Evolutionary conservation across 2,329 filamentous ascomycete species (phyloP).

Genomic region (Fusarium virguliforme): DNA sequence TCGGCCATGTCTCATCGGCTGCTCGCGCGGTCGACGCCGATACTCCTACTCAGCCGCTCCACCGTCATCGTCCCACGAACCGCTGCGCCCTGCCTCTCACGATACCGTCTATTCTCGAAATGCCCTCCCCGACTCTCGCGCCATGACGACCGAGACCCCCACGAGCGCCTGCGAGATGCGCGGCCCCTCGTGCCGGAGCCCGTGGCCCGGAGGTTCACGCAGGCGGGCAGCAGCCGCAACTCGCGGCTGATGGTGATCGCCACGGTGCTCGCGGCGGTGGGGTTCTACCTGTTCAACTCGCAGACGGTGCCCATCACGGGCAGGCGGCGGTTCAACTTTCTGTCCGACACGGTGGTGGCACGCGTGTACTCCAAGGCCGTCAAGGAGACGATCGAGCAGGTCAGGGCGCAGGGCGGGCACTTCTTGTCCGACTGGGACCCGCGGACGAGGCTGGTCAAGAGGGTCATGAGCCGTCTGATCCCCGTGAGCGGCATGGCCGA

Average conservation of each 20-base stretch:
- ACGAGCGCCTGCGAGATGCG: constrained; percentile 53
- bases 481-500: constrained; percentile 75
- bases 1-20: constrained; percentile 45
- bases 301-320: constrained; percentile 82
- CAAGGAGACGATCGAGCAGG: constrained; percentile 66
- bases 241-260: constrained; percentile 59
- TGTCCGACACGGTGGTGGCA: constrained; percentile 72
- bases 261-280: constrained; percentile 62
- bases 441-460: constrained; percentile 70
- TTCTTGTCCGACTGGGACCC: constrained; percentile 75
- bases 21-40: constrained; percentile 26
- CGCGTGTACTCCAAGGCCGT: constrained; percentile 53
- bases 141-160: constrained; percentile 43
- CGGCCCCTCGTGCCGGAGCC: constrained; percentile 54
- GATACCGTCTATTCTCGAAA: constrained; percentile 46
- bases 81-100: constrained; percentile 15
- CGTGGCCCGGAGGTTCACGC: constrained; percentile 48
- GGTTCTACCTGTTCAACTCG: constrained; percentile 78
- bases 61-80: constrained; percentile 24
- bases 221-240: constrained; percentile 52
- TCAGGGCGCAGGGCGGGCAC: constrained; percentile 66
- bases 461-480: constrained; percentile 77
- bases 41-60: constrained; percentile 12
- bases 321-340: constrained; percentile 79
- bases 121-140: constrained; percentile 37